A percentile compares a stretch with the other conserved stretches of the same genome.
These are phyloP conservation scores for Fusarium sp. DNA, from an alignment of 2,329 filamentous ascomycete species.

Conservation along the genomic window DNA sequence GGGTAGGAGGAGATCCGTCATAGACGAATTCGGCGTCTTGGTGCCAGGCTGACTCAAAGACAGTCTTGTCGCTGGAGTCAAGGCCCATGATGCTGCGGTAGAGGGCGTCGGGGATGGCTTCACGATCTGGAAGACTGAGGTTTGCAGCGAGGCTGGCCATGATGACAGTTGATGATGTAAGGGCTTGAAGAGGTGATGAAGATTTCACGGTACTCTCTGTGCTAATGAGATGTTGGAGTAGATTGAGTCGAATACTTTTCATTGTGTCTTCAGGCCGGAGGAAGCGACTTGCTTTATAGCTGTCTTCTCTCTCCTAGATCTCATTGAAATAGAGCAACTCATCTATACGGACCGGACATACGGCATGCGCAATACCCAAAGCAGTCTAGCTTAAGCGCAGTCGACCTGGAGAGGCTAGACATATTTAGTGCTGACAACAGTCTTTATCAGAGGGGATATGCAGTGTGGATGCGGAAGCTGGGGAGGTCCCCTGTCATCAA, in stretches of 20 bases:
- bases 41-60: conserved; percentile 14
- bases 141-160: conserved; percentile 2
- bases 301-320: neutral
- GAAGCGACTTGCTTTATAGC: neutral
- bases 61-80: conserved; percentile 5
- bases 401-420: neutral
- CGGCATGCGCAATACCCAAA: neutral
- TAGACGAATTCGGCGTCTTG: conserved; percentile 10
- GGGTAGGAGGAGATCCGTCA: neutral
- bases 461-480: neutral
- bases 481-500: neutral
- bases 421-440: neutral
- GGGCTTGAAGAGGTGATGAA: neutral
- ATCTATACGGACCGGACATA: neutral
- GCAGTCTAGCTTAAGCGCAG: conserved; percentile 14
- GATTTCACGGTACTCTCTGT: neutral
- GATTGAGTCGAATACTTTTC: rapidly evolving
- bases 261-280: neutral
- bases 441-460: neutral
- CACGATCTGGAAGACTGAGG: conserved; percentile 3
- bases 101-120: conserved; percentile 14
- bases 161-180: neutral
- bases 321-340: neutral
- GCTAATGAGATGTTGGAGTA: too few species aligned
- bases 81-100: conserved; percentile 15